Evolutionary conservation across 1,139 yeast species (phyloP).

Genomic region (Kurtzmaniella quercitrusa): DNA sequence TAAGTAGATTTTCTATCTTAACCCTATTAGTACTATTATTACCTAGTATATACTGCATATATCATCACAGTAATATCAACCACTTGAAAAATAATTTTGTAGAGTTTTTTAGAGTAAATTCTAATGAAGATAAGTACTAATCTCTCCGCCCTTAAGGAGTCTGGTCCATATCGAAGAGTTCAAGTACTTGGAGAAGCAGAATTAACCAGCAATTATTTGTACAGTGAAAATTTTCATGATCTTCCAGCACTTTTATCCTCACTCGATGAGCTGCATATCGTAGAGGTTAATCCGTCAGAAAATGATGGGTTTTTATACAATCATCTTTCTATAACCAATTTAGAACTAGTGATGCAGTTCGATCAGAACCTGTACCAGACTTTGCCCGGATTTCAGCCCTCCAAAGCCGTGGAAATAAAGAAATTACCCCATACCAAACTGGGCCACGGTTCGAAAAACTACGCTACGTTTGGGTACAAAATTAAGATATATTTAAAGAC

Average conservation of each 20-base stretch:
- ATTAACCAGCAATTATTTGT: neutral
- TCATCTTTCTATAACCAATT: neutral
- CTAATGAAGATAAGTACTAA: neutral
- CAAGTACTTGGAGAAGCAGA: neutral
- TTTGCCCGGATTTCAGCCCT: slow-evolving; percentile 4
- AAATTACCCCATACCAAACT: slow-evolving; percentile 14
- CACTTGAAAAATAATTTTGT: neutral
- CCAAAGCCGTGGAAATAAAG: slow-evolving; percentile 9
- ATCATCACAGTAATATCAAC: neutral
- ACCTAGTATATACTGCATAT: slow-evolving; percentile 4
- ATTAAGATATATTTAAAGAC: slow-evolving; percentile 9
- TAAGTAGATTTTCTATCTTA: no score
- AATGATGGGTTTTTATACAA: neutral
- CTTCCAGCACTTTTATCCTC: neutral
- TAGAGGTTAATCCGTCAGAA: neutral
- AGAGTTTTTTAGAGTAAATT: neutral
- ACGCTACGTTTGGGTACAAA: slow-evolving; percentile 12
- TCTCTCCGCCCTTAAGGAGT: neutral
- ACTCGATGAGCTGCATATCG: neutral
- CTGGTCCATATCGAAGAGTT: neutral
- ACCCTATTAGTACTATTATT: no score
- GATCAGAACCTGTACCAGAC: slow-evolving; percentile 4
- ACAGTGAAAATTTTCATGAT: neutral
- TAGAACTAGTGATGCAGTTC: neutral
- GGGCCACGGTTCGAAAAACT: slow-evolving; percentile 20